Percentiles rank a stretch among this genome's conserved stretches.
Conservation (phyloP, 2,329 filamentous ascomycete species). For the Coniochaeta sp. region DNA sequence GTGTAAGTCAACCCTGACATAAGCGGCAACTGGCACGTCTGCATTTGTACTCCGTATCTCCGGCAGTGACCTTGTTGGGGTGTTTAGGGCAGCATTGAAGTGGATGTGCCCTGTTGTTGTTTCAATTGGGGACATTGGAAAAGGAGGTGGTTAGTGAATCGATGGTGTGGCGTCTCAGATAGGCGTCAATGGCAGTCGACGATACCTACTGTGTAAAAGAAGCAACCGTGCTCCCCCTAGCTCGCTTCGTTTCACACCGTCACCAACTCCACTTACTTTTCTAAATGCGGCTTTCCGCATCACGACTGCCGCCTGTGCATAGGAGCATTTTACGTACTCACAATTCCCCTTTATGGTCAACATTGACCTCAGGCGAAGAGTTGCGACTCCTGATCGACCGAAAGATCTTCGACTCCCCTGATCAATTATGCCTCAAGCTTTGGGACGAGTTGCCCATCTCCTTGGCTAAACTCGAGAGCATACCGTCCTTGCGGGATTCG, state of each 20-base stretch:
- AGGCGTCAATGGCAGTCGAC: background rate
- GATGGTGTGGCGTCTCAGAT: conserved; percentile 9
- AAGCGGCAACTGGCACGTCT: conserved; percentile 1
- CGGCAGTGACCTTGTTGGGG: too few relatives aligned
- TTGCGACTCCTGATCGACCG: background rate
- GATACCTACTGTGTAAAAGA: too few relatives aligned
- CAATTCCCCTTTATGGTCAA: background rate
- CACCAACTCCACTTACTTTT: background rate
- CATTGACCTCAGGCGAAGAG: background rate
- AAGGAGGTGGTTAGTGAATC: conserved; percentile 3
- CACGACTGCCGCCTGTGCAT: background rate
- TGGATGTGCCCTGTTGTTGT: background rate
- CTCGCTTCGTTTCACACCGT: conserved; percentile 2
- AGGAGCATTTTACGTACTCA: background rate
- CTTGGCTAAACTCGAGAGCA: background rate
- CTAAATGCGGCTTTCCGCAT: background rate
- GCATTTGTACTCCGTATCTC: background rate
- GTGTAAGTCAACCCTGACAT: background rate
- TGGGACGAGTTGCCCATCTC: background rate
- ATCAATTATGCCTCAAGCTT: conserved; percentile 1
- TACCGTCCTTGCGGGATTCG: too few relatives aligned
- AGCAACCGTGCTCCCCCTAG: conserved; percentile 1
- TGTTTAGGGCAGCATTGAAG: too few relatives aligned
- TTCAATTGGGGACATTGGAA: background rate
- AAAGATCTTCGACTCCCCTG: conserved; percentile 2